Percentiles rank a stretch among this genome's conserved stretches.
These are phyloP conservation scores for Bipolaris bicolor DNA, from an alignment of 2,329 filamentous ascomycete genomes.

Conservation along the genomic window DNA sequence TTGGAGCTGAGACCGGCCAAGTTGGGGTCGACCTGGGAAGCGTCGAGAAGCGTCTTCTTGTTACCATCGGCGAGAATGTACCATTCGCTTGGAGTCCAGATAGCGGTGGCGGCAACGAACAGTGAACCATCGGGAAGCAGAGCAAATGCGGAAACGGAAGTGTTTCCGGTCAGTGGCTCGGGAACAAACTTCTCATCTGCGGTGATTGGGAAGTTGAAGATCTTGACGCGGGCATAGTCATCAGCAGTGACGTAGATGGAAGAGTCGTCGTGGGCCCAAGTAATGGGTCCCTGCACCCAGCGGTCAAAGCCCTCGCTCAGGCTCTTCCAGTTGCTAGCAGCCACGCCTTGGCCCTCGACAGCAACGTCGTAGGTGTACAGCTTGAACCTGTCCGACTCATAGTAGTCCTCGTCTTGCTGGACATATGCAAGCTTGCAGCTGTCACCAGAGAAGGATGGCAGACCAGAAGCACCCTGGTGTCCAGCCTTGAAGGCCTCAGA, in stretches of 20 bases:
- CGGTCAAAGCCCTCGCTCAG: conserved; percentile 41
- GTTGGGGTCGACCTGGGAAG: conserved; percentile 67
- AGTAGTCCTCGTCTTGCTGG: conserved; percentile 67
- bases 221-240: conserved; percentile 44
- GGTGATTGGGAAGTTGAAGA: conserved; percentile 68
- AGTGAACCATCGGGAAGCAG: conserved; percentile 65
- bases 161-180: conserved; percentile 53
- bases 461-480: conserved; percentile 69
- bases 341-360: conserved; percentile 24
- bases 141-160: conserved; percentile 53
- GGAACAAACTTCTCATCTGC: conserved; percentile 57
- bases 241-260: conserved; percentile 45
- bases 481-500: conserved; percentile 39
- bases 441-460: conserved; percentile 75
- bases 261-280: conserved; percentile 41
- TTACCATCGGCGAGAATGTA: conserved; percentile 36
- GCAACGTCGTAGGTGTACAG: conserved; percentile 44
- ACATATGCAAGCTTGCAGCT: conserved; percentile 78
- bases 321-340: conserved; percentile 40
- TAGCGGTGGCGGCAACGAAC: conserved; percentile 37
- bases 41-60: conserved; percentile 60
- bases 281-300: conserved; percentile 35
- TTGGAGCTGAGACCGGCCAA: conserved; percentile 67
- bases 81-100: conserved; percentile 45
- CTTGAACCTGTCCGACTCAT: conserved; percentile 80